Evolutionary conservation across 2,329 filamentous ascomycete species (phyloP).

Genomic region (Aureobasidium musti): DNA sequence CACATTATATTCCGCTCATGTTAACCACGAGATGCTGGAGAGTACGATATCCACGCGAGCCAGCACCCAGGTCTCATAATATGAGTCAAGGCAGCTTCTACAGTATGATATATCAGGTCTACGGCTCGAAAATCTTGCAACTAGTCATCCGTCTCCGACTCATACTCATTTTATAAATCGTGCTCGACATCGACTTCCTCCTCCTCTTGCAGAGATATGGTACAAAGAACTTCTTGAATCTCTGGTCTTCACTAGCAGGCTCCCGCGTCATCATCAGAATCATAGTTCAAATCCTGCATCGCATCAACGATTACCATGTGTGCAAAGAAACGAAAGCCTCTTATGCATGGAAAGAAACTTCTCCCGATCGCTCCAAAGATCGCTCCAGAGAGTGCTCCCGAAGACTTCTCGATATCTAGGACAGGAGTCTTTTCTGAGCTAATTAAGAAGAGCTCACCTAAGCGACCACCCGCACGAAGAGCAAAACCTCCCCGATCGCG

Average conservation of each 20-base stretch:
- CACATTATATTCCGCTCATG: neutral
- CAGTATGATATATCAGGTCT: neutral
- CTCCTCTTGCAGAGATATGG: neutral
- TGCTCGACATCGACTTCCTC: neutral
- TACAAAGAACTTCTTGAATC: no score
- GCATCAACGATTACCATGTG: neutral
- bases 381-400: no score
- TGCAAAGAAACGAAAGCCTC: neutral
- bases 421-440: neutral
- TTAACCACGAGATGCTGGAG: neutral
- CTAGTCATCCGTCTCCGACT: neutral
- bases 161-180: neutral
- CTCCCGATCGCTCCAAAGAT: neutral
- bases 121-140: neutral
- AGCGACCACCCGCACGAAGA: neutral
- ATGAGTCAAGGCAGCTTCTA: neutral
- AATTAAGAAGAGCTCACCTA: neutral
- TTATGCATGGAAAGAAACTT: neutral
- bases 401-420: neutral
- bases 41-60: neutral
- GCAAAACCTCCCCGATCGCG: neutral
- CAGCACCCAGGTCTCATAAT: neutral
- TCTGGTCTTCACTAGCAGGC: no score
- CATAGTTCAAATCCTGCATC: no score
- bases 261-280: no score